Evolutionary conservation across 305 asterid species (phyloP).

Genomic region (Petunia hybrid): DNA sequence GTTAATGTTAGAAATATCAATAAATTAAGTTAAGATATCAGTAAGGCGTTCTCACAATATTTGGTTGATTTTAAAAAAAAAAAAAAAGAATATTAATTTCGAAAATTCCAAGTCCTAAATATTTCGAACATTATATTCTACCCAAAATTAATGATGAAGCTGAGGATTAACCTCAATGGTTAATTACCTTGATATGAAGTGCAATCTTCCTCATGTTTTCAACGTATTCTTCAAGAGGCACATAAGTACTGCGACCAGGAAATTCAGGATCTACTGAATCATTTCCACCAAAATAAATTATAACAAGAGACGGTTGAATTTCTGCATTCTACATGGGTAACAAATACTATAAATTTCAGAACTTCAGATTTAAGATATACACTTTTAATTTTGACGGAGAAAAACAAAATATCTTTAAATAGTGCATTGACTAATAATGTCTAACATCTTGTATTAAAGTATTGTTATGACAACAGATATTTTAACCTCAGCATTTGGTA

Average conservation of each 20-base stretch:
- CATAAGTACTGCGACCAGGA: conserved; percentile 66
- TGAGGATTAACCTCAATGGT: too few relatives aligned
- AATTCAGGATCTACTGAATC: conserved; percentile 73
- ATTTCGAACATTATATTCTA: too few relatives aligned
- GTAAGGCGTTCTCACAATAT: too few relatives aligned
- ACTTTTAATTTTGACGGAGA: not conserved
- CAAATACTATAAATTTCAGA: not conserved
- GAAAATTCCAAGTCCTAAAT: too few relatives aligned
- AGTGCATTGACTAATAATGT: too few relatives aligned
- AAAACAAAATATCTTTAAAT: too few relatives aligned
- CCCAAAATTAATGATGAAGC: too few relatives aligned
- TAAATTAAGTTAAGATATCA: not conserved
- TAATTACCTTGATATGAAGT: conserved; percentile 66
- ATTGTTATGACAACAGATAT: too few relatives aligned
- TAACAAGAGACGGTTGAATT: conserved; percentile 74
- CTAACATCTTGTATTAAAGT: too few relatives aligned
- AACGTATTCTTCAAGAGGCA: conserved; percentile 78
- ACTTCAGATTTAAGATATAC: not conserved
- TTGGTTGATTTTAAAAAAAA: too few relatives aligned
- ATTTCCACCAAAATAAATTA: conserved; percentile 89
- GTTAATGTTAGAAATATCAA: not conserved
- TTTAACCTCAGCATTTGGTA: not conserved
- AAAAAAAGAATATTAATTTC: too few relatives aligned
- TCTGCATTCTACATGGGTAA: conserved; percentile 51
- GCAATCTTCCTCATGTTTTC: conserved; percentile 78